Conservation (phyloP, 306 rosid species). For the Acacia confusa region DNA sequence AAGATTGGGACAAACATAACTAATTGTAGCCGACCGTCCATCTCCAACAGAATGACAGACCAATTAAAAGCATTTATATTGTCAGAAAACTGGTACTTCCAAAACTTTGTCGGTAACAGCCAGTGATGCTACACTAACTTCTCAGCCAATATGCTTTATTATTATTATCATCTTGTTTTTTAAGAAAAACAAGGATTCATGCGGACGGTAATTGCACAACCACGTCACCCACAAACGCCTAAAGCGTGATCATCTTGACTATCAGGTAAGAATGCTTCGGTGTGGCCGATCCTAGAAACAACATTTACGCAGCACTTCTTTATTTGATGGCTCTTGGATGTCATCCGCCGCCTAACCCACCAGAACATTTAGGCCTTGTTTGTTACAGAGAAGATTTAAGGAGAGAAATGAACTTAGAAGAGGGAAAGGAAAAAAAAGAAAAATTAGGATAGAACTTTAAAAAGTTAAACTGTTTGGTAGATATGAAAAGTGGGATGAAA, state of each 20-base stretch:
- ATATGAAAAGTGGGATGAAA: no score
- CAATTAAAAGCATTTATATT: slow-evolving; percentile 9
- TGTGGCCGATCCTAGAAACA: slow-evolving; percentile 28
- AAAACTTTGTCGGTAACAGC: neutral
- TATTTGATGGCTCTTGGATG: slow-evolving; percentile 22
- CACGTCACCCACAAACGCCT: slow-evolving; percentile 54
- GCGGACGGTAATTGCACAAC: slow-evolving; percentile 33
- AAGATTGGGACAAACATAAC: neutral
- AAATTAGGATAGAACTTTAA: no score
- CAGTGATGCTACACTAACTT: neutral
- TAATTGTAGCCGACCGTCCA: neutral
- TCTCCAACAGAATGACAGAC: slow-evolving; percentile 2
- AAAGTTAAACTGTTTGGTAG: no score
- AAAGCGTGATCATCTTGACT: slow-evolving; percentile 40
- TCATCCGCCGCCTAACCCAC: slow-evolving; percentile 36
- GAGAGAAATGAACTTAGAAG: no score
- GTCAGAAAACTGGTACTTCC: slow-evolving; percentile 4
- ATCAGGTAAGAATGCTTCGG: slow-evolving; percentile 26
- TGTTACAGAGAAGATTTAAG: no score
- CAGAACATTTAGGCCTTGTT: no score
- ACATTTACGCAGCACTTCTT: slow-evolving; percentile 38
- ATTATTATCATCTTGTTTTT: neutral
- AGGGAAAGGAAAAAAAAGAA: no score
- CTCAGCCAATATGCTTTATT: neutral
- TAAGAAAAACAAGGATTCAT: no score